Percentiles rank a stretch among this genome's conserved stretches.
phyloP scores from a whole-genome alignment of 208 protist genomes.

The Leishmania gerbilli region DNA sequence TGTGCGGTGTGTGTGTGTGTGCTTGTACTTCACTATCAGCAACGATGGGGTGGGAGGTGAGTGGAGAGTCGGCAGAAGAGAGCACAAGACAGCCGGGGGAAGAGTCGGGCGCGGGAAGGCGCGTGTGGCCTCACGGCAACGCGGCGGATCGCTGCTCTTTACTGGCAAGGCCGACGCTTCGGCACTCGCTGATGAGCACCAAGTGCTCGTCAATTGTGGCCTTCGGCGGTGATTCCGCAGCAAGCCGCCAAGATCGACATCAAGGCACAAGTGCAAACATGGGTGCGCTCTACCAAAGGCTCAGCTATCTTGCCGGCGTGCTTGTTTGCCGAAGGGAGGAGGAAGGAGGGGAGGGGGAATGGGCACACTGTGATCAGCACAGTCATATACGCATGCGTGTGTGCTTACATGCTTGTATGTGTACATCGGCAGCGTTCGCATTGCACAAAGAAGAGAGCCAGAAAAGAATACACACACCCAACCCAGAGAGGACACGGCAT shows the following conservation, averaged over 20 bases:
- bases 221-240: not conserved
- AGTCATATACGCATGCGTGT: not conserved
- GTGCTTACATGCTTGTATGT: not conserved
- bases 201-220: not conserved
- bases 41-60: not conserved
- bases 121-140: not conserved
- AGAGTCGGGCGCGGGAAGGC: not conserved
- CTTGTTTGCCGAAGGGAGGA: not conserved
- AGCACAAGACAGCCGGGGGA: not conserved
- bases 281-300: not conserved
- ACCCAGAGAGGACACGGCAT: not conserved
- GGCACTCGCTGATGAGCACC: not conserved
- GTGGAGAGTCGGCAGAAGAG: not conserved
- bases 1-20: not conserved
- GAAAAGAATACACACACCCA: too few relatives aligned
- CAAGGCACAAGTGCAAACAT: not conserved
- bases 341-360: not conserved
- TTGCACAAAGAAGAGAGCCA: not conserved
- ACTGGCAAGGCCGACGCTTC: not conserved
- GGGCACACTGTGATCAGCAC: not conserved
- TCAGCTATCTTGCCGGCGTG: not conserved
- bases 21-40: too few relatives aligned
- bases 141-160: not conserved
- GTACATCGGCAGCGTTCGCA: conserved; percentile 4
- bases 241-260: not conserved